A percentile compares a stretch with the other conserved stretches of the same genome.
Evolutionary conservation across 1,139 yeast species (phyloP).

Genomic region (Keqinozyma sinolaborantium): DNA sequence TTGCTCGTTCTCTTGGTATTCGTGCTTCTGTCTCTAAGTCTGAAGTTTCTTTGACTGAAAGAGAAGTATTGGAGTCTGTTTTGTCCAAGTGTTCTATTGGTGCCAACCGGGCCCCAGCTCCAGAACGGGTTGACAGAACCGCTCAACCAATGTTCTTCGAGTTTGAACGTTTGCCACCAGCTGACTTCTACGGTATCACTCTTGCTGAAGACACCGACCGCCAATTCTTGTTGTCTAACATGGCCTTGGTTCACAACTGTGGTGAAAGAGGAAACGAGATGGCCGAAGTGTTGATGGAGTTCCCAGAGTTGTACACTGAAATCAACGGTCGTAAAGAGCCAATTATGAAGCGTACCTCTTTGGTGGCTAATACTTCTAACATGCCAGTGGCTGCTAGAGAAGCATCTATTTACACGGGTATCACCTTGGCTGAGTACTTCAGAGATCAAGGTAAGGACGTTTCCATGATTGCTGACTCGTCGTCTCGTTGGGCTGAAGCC

Average conservation of each 20-base stretch:
- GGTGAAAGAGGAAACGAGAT: constrained; percentile 98
- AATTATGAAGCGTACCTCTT: constrained; percentile 97
- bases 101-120: constrained; percentile 8
- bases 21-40: constrained; percentile 15
- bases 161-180: constrained; percentile 18
- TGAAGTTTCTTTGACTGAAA: constrained; percentile 3
- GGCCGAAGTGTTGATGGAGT: constrained; percentile 99
- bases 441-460: constrained; percentile 99
- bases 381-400: constrained; percentile 99
- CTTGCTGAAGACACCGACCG: constrained; percentile 34
- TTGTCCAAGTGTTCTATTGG: constrained; percentile 16
- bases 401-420: constrained; percentile 98
- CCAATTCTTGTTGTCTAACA: constrained; percentile 32
- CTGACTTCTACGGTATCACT: constrained; percentile 38
- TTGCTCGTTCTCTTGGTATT: constrained; percentile 40
- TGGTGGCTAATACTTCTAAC: constrained; percentile 97
- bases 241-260: constrained; percentile 40
- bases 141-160: constrained; percentile 23
- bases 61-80: constrained; percentile 14
- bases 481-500: constrained; percentile 99
- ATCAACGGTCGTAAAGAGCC: constrained; percentile 93
- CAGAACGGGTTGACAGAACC: constrained; percentile 13
- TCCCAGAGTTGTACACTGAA: constrained; percentile 95
- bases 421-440: constrained; percentile 96
- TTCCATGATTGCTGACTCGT: constrained; percentile 99